Evolutionary conservation across 306 rosid species (phyloP).

Genomic region (Glycine soja): DNA sequence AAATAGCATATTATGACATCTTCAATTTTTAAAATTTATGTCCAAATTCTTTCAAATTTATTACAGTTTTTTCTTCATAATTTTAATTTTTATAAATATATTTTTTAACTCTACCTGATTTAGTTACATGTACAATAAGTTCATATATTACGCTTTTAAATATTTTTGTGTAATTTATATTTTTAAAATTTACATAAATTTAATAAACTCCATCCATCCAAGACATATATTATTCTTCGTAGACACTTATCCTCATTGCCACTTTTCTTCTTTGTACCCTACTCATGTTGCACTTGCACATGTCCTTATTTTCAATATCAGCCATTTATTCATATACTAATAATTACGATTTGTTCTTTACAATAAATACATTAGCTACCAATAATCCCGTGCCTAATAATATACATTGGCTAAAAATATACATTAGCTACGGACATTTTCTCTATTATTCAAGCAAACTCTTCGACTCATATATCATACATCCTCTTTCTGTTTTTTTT

Average conservation of each 20-base stretch:
- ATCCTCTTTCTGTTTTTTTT: too few species aligned
- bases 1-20: not conserved
- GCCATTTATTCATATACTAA: not conserved
- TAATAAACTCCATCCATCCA: not conserved
- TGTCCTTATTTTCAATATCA: not conserved
- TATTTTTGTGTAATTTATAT: not conserved
- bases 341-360: constrained; percentile 1
- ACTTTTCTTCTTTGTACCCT: not conserved
- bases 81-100: not conserved
- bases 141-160: not conserved
- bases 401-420: too few species aligned
- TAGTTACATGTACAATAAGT: not conserved
- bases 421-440: too few species aligned
- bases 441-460: too few species aligned
- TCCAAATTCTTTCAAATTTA: not conserved
- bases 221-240: not conserved
- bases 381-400: too few species aligned
- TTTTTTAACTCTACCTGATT: not conserved
- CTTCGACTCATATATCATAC: too few species aligned
- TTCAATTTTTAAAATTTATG: not conserved
- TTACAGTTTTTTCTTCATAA: not conserved
- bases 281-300: not conserved
- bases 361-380: not conserved
- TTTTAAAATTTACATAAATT: not conserved
- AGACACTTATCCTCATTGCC: not conserved